A percentile compares a stretch with the other conserved stretches of the same genome.
phyloP scores from a whole-genome alignment of 139 green algal genomes.

The Protoeuglena noctilucae region DNA sequence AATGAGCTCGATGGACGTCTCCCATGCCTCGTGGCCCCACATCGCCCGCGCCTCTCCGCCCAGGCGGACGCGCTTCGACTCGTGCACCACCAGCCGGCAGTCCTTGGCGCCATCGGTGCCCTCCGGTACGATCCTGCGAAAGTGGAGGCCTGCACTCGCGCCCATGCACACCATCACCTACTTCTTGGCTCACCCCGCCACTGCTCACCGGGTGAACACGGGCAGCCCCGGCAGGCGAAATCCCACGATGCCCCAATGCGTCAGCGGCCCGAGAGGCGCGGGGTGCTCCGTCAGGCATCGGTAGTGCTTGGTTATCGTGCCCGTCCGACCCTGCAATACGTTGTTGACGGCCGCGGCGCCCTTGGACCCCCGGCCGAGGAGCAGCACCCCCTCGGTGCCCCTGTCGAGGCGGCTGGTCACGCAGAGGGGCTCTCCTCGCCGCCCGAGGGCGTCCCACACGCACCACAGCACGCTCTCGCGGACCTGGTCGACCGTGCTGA shows the following conservation, averaged over 20 bases:
- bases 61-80: constrained; percentile 20
- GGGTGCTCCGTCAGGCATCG: constrained; percentile 8
- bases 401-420: constrained; percentile 48
- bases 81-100: background rate
- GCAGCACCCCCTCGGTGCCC: constrained; percentile 54
- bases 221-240: background rate
- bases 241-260: background rate
- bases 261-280: background rate
- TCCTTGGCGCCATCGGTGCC: background rate
- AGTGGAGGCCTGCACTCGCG: too few relatives aligned
- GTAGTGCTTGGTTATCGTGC: constrained; percentile 21
- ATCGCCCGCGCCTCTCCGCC: constrained; percentile 1
- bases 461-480: constrained; percentile 30
- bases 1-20: constrained; percentile 40
- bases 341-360: constrained; percentile 44
- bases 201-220: background rate
- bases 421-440: constrained; percentile 14
- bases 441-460: background rate
- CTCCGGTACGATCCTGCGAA: background rate
- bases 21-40: constrained; percentile 24
- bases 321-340: constrained; percentile 9
- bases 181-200: background rate
- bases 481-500: constrained; percentile 29
- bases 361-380: constrained; percentile 26
- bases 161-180: too few relatives aligned